These are phyloP conservation scores for Closterium sp. DNA, from an alignment of 139 green algal species.

Conservation along the genomic window DNA sequence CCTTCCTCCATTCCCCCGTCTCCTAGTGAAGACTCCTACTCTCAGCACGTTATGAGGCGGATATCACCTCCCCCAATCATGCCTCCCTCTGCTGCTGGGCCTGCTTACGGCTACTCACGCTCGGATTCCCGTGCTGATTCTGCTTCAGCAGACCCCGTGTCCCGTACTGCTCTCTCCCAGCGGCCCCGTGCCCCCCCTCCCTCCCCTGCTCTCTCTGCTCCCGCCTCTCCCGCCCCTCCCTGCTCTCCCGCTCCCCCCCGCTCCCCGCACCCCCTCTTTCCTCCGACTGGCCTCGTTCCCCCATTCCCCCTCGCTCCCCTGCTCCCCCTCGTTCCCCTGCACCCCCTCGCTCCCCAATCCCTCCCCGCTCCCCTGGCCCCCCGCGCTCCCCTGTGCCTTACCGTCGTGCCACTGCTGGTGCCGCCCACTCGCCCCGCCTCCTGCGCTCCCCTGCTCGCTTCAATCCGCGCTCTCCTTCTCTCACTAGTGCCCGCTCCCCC, in stretches of 20 bases:
- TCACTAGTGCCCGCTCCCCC: not conserved
- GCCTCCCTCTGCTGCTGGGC: not conserved
- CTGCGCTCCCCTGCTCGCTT: not conserved
- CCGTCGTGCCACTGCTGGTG: not conserved
- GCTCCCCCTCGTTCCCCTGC: too few species aligned
- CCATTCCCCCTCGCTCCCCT: not conserved
- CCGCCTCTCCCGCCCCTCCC: not conserved
- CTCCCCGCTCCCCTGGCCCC: not conserved
- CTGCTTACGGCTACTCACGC: not conserved
- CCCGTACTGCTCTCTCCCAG: not conserved
- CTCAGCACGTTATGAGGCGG: not conserved
- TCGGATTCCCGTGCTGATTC: not conserved
- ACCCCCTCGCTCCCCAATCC: not conserved
- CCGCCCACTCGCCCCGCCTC: not conserved
- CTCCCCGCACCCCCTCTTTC: not conserved
- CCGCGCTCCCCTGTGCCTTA: not conserved
- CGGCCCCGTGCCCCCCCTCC: too few species aligned
- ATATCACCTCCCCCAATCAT: not conserved
- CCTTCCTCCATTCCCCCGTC: not conserved
- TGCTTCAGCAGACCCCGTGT: too few species aligned
- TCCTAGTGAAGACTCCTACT: not conserved
- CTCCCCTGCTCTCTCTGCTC: not conserved
- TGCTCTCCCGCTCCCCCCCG: not conserved
- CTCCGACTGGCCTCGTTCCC: not conserved
- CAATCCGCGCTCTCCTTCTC: not conserved